Conservation (phyloP, 202 grass and related monocot species). For the Digitaria exilis region DNA sequence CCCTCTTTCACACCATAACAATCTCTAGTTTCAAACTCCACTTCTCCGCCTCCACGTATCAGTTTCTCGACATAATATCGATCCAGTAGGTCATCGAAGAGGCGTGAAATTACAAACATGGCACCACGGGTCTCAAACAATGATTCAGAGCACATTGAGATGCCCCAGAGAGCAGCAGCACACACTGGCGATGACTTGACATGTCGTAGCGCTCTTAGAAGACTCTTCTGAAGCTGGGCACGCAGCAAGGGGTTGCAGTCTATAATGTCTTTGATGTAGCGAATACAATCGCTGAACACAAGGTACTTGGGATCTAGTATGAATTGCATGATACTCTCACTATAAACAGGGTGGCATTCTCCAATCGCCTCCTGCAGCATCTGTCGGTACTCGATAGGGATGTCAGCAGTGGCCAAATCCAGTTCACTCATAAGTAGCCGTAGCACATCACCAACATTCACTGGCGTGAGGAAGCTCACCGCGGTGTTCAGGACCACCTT, state of each 20-base stretch:
- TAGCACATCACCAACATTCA: not conserved
- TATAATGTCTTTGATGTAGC: not conserved
- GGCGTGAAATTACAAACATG: not conserved
- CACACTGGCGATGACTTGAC: not conserved
- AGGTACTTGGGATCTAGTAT: not conserved
- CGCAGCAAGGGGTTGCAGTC: not conserved
- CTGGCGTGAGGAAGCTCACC: not conserved
- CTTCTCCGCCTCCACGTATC: not conserved
- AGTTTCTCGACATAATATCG: not conserved
- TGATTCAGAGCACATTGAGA: not conserved
- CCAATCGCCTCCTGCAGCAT: not conserved
- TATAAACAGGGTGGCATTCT: not conserved
- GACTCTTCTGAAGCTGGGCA: not conserved
- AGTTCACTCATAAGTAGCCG: not conserved
- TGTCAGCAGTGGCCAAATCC: not conserved
- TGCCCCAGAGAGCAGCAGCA: not conserved
- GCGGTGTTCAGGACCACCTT: not conserved
- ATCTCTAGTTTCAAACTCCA: not conserved
- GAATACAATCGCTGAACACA: not conserved
- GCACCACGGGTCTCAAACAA: not conserved
- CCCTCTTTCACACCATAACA: not conserved
- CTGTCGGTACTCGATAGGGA: not conserved
- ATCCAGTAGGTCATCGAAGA: not conserved
- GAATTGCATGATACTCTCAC: not conserved
- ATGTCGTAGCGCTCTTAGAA: slow-evolving; percentile 11